phyloP scores from a whole-genome alignment of 371 early-diverging fungal species.

The Mucor indicus region DNA sequence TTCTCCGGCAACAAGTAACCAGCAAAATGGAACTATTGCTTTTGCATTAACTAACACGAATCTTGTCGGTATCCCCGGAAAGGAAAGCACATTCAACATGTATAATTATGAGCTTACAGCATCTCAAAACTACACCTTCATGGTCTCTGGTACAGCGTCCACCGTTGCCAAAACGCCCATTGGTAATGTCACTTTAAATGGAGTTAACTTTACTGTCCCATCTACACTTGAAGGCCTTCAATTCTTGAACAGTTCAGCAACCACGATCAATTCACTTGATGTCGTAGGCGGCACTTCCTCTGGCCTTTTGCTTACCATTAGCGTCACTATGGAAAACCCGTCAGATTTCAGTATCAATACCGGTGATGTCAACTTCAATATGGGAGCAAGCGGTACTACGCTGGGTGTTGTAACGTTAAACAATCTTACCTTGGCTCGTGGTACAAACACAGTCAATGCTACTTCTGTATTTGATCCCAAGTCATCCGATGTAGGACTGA shows the following conservation, averaged over 20 bases:
- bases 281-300: constrained; percentile 54
- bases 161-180: constrained; percentile 57
- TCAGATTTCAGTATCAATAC: constrained; percentile 53
- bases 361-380: constrained; percentile 48
- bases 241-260: constrained; percentile 56
- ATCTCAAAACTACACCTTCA: constrained; percentile 41
- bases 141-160: constrained; percentile 46
- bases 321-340: constrained; percentile 58
- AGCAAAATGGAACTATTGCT: constrained; percentile 41
- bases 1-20: constrained; percentile 45
- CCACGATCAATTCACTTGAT: constrained; percentile 55
- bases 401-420: constrained; percentile 54
- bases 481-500: constrained; percentile 43
- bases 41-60: constrained; percentile 45
- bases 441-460: constrained; percentile 47
- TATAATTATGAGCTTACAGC: constrained; percentile 51
- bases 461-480: constrained; percentile 48
- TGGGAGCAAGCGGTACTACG: constrained; percentile 36
- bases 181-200: constrained; percentile 52
- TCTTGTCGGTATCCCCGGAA: constrained; percentile 36
- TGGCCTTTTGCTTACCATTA: constrained; percentile 50
- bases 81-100: constrained; percentile 40
- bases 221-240: constrained; percentile 57
- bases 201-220: constrained; percentile 55
- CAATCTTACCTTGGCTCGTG: constrained; percentile 45